Evolutionary conservation across 768 basidiomycete species (phyloP).

Genomic region (Suillus decipiens): DNA sequence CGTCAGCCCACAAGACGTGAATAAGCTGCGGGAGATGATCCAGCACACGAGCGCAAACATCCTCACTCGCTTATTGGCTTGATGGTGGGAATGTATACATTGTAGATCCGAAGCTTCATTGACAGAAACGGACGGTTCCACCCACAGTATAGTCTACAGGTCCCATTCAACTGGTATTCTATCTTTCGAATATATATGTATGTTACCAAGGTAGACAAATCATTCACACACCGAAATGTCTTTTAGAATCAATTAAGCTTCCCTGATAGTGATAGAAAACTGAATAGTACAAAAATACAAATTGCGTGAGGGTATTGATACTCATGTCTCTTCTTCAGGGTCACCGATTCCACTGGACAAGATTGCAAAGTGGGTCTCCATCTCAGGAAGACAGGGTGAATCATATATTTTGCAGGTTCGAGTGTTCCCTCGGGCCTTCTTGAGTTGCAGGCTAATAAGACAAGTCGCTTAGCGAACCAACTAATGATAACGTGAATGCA

Average conservation of each 20-base stretch:
- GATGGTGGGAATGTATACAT: slow-evolving; percentile 16
- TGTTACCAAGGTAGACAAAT: background rate
- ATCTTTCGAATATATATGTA: slow-evolving; percentile 16
- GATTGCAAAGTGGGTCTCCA: slow-evolving; percentile 94
- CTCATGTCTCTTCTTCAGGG: slow-evolving; percentile 81
- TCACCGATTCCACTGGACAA: slow-evolving; percentile 90
- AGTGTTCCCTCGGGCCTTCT: slow-evolving; percentile 89
- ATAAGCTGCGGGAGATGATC: slow-evolving; percentile 76
- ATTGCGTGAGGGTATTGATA: slow-evolving; percentile 1
- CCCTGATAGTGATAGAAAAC: slow-evolving; percentile 15
- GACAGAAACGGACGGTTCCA: slow-evolving; percentile 38
- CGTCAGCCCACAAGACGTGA: slow-evolving; percentile 80
- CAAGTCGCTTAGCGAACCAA: slow-evolving; percentile 14
- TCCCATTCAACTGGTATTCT: slow-evolving; percentile 55
- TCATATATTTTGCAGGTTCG: slow-evolving; percentile 98
- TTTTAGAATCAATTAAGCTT: slow-evolving; percentile 15
- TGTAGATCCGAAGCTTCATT: background rate
- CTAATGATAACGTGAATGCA: slow-evolving; percentile 16
- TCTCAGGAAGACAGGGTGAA: slow-evolving; percentile 96
- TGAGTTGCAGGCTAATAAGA: slow-evolving; percentile 71
- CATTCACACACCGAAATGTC: slow-evolving; percentile 15
- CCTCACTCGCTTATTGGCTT: slow-evolving; percentile 82
- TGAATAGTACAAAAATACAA: slow-evolving; percentile 3
- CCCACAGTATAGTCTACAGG: slow-evolving; percentile 19
- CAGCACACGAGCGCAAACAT: slow-evolving; percentile 83